A percentile compares a stretch with the other conserved stretches of the same genome.
phyloP scores from a whole-genome alignment of 1,139 yeast genomes.

The Magnusiomyces suaveolens region DNA sequence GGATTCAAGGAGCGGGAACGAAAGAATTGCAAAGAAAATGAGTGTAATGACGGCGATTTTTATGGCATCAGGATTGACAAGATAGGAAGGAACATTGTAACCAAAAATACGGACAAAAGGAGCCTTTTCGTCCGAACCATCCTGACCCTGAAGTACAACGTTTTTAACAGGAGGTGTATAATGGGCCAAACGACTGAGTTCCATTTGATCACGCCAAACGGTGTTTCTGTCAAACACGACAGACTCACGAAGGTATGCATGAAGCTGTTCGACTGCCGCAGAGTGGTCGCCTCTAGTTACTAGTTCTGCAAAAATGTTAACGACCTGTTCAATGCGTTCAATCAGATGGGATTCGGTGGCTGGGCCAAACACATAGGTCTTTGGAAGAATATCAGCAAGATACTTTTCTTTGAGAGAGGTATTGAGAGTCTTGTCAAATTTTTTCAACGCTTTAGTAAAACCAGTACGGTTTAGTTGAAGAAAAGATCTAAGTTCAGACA shows the following conservation, averaged over 20 bases:
- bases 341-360: constrained; percentile 42
- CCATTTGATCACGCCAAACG: constrained; percentile 94
- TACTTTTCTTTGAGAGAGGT: constrained; percentile 48
- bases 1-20: constrained; percentile 47
- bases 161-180: constrained; percentile 37
- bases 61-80: constrained; percentile 20
- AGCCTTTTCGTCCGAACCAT: constrained; percentile 1
- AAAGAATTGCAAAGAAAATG: constrained; percentile 42
- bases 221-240: constrained; percentile 95
- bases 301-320: constrained; percentile 40
- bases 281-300: constrained; percentile 40
- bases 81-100: constrained; percentile 17
- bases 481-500: constrained; percentile 76
- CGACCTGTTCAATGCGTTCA: constrained; percentile 40
- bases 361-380: constrained; percentile 40
- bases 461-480: constrained; percentile 81
- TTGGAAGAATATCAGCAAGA: constrained; percentile 28
- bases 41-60: constrained; percentile 37
- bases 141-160: constrained; percentile 17
- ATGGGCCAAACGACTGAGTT: constrained; percentile 65
- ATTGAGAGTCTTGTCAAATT: constrained; percentile 74
- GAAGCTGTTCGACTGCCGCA: constrained; percentile 55
- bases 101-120: constrained; percentile 12
- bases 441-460: constrained; percentile 77
- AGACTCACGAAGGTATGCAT: constrained; percentile 75